Evolutionary conservation across 139 green algal species (phyloP), one percentile per base, ranked within the genome.

Genomic region (Protoeuglena noctilucae): DNA sequence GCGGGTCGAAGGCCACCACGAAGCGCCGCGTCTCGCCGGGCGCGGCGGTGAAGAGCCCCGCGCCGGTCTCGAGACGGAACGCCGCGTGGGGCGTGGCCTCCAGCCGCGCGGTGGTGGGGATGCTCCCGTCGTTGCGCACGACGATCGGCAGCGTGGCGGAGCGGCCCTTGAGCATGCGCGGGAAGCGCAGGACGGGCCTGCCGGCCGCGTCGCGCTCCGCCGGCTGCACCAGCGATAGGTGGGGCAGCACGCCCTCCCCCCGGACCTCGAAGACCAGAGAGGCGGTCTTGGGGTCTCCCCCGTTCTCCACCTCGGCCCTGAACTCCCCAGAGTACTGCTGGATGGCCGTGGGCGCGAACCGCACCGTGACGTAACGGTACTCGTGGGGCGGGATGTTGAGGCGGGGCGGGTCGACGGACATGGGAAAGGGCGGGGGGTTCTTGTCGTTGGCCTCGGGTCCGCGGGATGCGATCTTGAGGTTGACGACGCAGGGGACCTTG

Each of bases 401-500:
- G 63, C 73, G 69, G 17, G 60, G 23, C 0, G 76, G 80, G 5
- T 53, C 34, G 2, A 83, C 62, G 22, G 72, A 66, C 62, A 89
- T 80, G 2, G 78, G 78, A 51, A 86, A 85, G 0, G 21, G 12
- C 22, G 43, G 29, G n/a, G 51, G 58, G 28, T 40, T 40, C n/a
- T n/a, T n/a, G n/a, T 43, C 21, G 3, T 2, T 2, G 4, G 6
- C 23, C 1, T 40, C 16, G 18, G 23, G 3, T 46, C 48, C n/a
- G n/a, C n/a, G n/a, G 29, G n/a, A 43, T 12, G 34, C 34, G 60
- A 90, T 62, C 40, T 34, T 65, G 50, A 87, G 79, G 63, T 81
- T 71, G 9, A 91, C 71, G 9, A 68, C 77, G 70, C 73, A 81
- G 27, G 74, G 69, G 39, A 91, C 77, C 71, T 86, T 91, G 68